Evolutionary conservation across 1,284 basidiomycete genomes (phyloP), one percentile per base, ranked within the genome.

Genomic region (Naganishia sp.): DNA sequence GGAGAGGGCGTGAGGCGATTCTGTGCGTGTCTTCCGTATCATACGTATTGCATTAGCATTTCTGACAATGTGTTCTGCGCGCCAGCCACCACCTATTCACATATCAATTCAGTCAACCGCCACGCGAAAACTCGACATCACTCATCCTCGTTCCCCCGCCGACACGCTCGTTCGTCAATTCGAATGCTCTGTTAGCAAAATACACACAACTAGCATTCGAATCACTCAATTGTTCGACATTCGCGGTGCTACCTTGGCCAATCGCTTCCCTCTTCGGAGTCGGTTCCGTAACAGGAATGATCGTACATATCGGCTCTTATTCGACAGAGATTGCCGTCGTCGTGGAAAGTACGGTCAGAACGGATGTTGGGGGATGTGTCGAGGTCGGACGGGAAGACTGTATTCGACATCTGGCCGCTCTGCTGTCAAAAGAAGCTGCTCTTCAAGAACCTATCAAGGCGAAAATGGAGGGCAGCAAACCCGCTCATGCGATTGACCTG

Each of bases 191-290:
- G 61, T 83, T 85, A 62, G 84, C 86, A 6, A 85, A 88, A 74
- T 91, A 95, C 74, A 89, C 89, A 70, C 92, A 91, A 75, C 84
- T 94, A 65, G 93, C 96, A 76, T 99, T 98, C 75, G 94, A 98
- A 76, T 86, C 88, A n/a, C 91, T 97, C 84, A 96, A 97, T 76
- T 87, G 89, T 50, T 90, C 95, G 4, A 90, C 87, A 32, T 86
- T 97, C 70, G 86, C 86, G 50, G 83, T 96, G 70, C 83, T 95
- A 49, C 90, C 95, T 69, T 87, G 91, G 2, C 88, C 94, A 6
- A 85, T 95, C 73, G 86, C 90, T 4, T 88, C 91, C 68, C 83
- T 93, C 64, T 96, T 89, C 78, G 88, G 91, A 23, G 86, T 87
- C n/a, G 89, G 89, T 71, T 83, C 84, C 42, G 84, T 91, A 68